Base-by-base conservation (phyloP, 2,329 filamentous ascomycete genomes). In the Cladosporium sp. region DNA sequence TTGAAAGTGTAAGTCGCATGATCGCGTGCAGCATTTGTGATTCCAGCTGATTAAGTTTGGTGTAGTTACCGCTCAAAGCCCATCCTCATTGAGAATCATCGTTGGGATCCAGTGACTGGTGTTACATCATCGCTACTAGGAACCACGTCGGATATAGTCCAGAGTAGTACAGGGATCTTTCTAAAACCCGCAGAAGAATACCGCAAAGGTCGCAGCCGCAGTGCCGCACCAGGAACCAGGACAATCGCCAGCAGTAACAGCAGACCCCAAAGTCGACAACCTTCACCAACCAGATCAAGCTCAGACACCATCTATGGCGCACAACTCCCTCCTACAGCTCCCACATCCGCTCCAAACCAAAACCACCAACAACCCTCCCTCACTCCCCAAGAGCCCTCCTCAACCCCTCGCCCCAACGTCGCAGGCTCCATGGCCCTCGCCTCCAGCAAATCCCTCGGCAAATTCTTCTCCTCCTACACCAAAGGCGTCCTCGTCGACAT, bases 171-270 rank as follows among this genome's bases (percentile, higher is more conserved):
- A 15, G 55, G 47, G 2, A 59, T 65, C 24, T 65, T 65, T 55
- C 54, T 65, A 11, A 59, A 59, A 26, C 63, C 63, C 7, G 63
- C 63, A 41, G 63, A 59, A 47, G 55, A 65, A 30, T 65, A 65
- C 24, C 54, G 57, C 26, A 57, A 51, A 36, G 55, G 63, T 10
- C 63, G 63, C 41, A 59, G 54, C 30, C 63, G 55, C 47, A 65
- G 63, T 26, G 41, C n/a, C 10, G 21, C 26, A 6, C 41, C 63
- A 18, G 26, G 36, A 4, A 32, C n/a, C 8, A 24, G 32, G 12
- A 32, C 7, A 4, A 3, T 11, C 11, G 21, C 10, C 24, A 34
- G n/a, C 21, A 58, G 10, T 15, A 44, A 52, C 34, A 41, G n/a
- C 34, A 64, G 34, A 38, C 26, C 51, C 15, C 36, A 47, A 36